phyloP scores from a whole-genome alignment of 2,329 filamentous ascomycete species.

The Neophaeococcomyces aloes region DNA sequence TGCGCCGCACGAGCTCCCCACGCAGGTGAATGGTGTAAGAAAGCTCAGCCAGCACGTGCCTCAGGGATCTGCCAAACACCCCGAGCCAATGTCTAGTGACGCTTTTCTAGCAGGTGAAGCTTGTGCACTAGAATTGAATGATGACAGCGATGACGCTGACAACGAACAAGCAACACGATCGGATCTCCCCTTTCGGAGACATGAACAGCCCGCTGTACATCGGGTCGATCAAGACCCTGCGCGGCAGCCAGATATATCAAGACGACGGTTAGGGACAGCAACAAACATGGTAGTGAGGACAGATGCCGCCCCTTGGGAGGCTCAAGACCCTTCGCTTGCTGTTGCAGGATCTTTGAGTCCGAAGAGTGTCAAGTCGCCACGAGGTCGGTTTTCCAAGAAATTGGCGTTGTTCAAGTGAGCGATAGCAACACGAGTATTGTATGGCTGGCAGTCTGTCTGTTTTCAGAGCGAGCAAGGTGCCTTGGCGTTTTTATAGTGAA shows the following conservation, averaged over 20 bases:
- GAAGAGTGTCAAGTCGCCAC: constrained; percentile 2
- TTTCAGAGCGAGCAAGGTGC: constrained; percentile 5
- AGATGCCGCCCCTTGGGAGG: constrained; percentile 16
- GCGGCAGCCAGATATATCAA: constrained; percentile 15
- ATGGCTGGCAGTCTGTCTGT: not conserved
- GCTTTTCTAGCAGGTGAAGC: constrained; percentile 21
- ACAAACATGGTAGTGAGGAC: constrained; percentile 13
- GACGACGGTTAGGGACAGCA: constrained; percentile 13
- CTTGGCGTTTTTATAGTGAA: not conserved
- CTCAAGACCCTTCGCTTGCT: constrained; percentile 6
- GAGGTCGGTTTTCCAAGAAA: constrained; percentile 10
- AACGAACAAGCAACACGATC: not conserved
- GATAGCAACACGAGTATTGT: not conserved
- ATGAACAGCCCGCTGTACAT: not conserved
- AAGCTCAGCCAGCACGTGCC: not conserved
- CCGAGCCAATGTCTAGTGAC: not conserved
- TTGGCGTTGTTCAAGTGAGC: constrained; percentile 12
- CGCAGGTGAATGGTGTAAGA: not conserved
- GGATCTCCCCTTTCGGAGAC: constrained; percentile 7
- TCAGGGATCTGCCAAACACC: not conserved
- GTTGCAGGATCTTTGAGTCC: not conserved
- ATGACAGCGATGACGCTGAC: not conserved
- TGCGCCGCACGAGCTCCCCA: constrained; percentile 8
- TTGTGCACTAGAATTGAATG: not conserved
- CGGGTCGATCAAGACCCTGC: constrained; percentile 11